Conservation (phyloP, 768 basidiomycete genomes). For the Mrakia hoshinonis region DNA sequence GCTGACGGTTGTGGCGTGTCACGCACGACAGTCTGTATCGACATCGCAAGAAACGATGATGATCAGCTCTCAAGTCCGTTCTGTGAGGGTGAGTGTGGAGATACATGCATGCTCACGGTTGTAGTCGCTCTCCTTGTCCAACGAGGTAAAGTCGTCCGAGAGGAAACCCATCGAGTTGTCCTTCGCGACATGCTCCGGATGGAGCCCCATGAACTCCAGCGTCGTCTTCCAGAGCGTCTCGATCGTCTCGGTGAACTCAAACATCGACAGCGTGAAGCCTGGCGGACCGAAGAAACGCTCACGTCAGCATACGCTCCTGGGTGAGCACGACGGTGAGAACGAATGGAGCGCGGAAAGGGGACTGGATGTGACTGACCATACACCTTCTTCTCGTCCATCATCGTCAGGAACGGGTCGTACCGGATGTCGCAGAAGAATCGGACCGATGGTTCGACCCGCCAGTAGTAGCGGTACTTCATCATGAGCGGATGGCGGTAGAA, state of each 20-base stretch:
- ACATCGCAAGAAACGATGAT: too few species aligned
- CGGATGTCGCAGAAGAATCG: conserved; percentile 73
- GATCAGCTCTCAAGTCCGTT: too few species aligned
- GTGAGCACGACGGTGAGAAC: too few species aligned
- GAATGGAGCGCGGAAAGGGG: too few species aligned
- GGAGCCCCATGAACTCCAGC: conserved; percentile 43
- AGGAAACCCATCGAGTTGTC: conserved; percentile 67
- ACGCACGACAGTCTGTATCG: too few species aligned
- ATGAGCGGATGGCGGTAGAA: conserved; percentile 75
- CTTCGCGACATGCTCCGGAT: conserved; percentile 30
- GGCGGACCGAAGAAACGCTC: too few species aligned
- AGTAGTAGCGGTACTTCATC: conserved; percentile 71
- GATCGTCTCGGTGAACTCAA: conserved; percentile 63
- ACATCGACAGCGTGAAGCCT: conserved; percentile 64
- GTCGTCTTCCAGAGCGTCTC: conserved; percentile 67
- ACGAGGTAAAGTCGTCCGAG: too few species aligned
- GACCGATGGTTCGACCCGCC: conserved; percentile 55
- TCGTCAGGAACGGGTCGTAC: conserved; percentile 67
- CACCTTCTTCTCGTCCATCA: conserved; percentile 69
- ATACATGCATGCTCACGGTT: conserved; percentile 35
- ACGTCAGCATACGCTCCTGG: background rate
- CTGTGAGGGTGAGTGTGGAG: too few species aligned
- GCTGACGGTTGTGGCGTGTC: too few species aligned
- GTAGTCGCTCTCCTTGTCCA: conserved; percentile 62
- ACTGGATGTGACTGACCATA: conserved; percentile 50